Percentiles rank a stretch among this genome's conserved stretches.
These are phyloP conservation scores for Pinus albicaulis DNA, from an alignment of 75 land plant genomes.

Conservation along the genomic window DNA sequence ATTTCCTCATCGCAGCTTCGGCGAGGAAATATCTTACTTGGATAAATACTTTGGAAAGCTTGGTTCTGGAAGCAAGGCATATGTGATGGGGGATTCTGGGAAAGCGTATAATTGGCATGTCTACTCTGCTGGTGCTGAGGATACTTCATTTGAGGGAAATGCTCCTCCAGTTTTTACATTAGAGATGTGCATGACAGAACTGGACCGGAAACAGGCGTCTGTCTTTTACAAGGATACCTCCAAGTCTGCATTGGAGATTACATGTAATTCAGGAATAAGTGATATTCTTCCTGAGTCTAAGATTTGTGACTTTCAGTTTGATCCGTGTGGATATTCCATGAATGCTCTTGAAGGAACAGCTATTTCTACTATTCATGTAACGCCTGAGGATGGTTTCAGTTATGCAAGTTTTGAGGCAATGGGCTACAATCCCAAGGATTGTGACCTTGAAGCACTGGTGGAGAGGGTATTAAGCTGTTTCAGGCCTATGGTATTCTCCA, in stretches of 20 bases:
- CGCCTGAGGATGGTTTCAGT: constrained; percentile 88
- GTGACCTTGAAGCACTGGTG: constrained; percentile 32
- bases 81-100: constrained; percentile 46
- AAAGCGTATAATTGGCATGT: constrained; percentile 55
- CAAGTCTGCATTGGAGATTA: constrained; percentile 51
- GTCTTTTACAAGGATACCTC: constrained; percentile 46
- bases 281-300: constrained; percentile 62
- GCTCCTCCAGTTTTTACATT: constrained; percentile 28
- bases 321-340: constrained; percentile 93
- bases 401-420: constrained; percentile 85
- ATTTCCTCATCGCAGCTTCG: constrained; percentile 57
- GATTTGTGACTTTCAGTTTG: constrained; percentile 85
- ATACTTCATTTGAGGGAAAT: not conserved
- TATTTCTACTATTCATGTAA: constrained; percentile 73
- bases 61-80: constrained; percentile 40
- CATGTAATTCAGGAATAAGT: constrained; percentile 50
- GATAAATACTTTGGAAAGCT: constrained; percentile 46
- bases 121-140: constrained; percentile 39
- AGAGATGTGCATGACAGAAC: constrained; percentile 87
- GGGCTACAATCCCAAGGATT: constrained; percentile 45
- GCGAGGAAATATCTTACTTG: constrained; percentile 53
- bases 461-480: constrained; percentile 60
- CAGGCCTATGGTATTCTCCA: constrained; percentile 53
- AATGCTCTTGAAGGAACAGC: constrained; percentile 63
- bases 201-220: constrained; percentile 45